phyloP scores from a whole-genome alignment of 495 filamentous ascomycete genomes.

The Aspergillus carlsbadensis region DNA sequence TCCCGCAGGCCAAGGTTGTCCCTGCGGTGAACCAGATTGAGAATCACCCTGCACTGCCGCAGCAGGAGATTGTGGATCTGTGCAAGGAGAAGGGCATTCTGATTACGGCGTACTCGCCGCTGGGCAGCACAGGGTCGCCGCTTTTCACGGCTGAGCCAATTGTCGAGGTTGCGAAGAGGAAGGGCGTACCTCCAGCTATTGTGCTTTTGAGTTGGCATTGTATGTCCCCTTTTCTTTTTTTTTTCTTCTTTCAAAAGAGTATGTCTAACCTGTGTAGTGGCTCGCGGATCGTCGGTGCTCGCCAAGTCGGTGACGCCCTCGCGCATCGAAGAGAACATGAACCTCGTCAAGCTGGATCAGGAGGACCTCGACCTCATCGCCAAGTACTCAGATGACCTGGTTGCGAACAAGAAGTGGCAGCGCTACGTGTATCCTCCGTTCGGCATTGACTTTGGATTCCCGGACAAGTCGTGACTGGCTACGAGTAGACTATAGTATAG shows the following conservation, averaged over 20 bases:
- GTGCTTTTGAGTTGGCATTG: slow-evolving; percentile 76
- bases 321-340: slow-evolving; percentile 71
- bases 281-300: slow-evolving; percentile 70
- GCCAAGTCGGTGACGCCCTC: slow-evolving; percentile 76
- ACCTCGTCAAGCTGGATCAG: slow-evolving; percentile 64
- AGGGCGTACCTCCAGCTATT: slow-evolving; percentile 56
- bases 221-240: slow-evolving; percentile 36
- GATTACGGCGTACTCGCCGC: slow-evolving; percentile 72
- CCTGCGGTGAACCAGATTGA: slow-evolving; percentile 94
- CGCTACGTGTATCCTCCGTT: slow-evolving; percentile 80
- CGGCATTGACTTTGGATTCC: slow-evolving; percentile 74
- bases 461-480: slow-evolving; percentile 55
- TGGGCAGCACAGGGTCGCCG: slow-evolving; percentile 77
- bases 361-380: slow-evolving; percentile 64
- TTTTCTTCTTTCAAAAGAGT: background rate
- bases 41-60: slow-evolving; percentile 75
- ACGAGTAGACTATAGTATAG: background rate
- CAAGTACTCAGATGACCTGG: slow-evolving; percentile 57
- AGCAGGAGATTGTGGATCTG: slow-evolving; percentile 80
- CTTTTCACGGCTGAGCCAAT: slow-evolving; percentile 67
- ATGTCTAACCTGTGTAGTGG: slow-evolving; percentile 43
- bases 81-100: slow-evolving; percentile 73
- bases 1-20: slow-evolving; percentile 60
- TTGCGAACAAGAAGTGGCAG: slow-evolving; percentile 58
- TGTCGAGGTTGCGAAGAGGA: slow-evolving; percentile 68